Base-by-base conservation (phyloP, 352 stramenopile species). In the Globisporangium rhizosaccharum region DNA sequence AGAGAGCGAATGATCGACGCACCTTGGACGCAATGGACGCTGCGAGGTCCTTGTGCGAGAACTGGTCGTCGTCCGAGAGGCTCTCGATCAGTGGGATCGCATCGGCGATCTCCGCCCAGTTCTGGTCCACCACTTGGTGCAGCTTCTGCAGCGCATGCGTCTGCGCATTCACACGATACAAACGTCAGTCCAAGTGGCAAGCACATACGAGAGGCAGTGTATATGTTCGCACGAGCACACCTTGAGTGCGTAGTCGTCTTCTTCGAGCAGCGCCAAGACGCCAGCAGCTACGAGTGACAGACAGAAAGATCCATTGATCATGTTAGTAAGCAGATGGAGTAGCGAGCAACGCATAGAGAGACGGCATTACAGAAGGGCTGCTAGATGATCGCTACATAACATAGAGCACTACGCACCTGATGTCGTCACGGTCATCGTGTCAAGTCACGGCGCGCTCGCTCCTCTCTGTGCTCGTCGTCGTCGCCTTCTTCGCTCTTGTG, bases 41-140 rank as follows among this genome's bases (percentile, higher is more conserved):
- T 14, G 94, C 94, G 44, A 98, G 76, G 52, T 98, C 87, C 44
- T 83, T 84, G 50, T 95, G 75, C 44, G 86, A 73, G 66, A 98
- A 98, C n/a, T 69, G 66, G 37, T 95, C 85, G 62, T 97, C 88
- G 67, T 98, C 94, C 49, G 86, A 94, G n/a, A 98, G 75, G 48
- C 80, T 91, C 70, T 98, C 94, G 45, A 98, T 98, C 25, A 95
- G 64, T 28, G 90, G 82, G 36, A 98, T 86, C 49, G 86, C 86
- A 51, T 97, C 87, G 25, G 90, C 83, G 55, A 97, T 96, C 70
- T 98, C 94, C 9, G 92, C 85, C 94, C 94, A 98, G 72, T 96
- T 94, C 55, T 90, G 72, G 71, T 98, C 94, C 48, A 98, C 91
- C 30, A 98, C 84, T 49, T 84, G 74, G 67, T 95, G 85, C 58